Conservation (phyloP, 176 grass and related monocot genomes). For the Zea luxurians region DNA sequence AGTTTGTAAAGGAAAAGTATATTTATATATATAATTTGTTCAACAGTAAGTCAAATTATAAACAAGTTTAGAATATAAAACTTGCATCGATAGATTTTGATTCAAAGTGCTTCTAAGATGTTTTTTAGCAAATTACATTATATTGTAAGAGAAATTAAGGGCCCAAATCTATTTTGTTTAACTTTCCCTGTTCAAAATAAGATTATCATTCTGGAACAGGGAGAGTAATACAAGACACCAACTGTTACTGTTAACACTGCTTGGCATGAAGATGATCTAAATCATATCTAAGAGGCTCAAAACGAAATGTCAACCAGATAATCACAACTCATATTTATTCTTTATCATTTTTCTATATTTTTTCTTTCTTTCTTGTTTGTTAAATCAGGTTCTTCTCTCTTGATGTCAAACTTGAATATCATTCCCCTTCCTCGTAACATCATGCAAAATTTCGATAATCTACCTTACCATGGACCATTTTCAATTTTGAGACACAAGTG, state of each 20-base stretch:
- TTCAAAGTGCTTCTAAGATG: no score
- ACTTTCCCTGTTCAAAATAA: no score
- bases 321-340: neutral
- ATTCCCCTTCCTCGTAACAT: neutral
- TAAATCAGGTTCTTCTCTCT: neutral
- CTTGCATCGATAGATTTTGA: no score
- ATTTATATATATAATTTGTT: no score
- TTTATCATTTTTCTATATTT: neutral
- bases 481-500: neutral
- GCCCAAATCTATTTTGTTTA: no score
- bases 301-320: conserved; percentile 13
- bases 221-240: neutral
- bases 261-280: neutral
- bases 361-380: neutral
- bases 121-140: no score
- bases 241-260: neutral
- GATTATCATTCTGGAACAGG: no score
- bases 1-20: no score
- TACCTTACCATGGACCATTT: neutral
- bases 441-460: conserved; percentile 5
- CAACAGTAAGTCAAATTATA: no score
- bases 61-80: no score
- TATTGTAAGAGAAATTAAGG: no score
- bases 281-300: neutral
- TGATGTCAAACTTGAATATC: neutral